phyloP scores from a whole-genome alignment of 2,329 filamentous ascomycete genomes.

The Aspergillus ibericus region DNA sequence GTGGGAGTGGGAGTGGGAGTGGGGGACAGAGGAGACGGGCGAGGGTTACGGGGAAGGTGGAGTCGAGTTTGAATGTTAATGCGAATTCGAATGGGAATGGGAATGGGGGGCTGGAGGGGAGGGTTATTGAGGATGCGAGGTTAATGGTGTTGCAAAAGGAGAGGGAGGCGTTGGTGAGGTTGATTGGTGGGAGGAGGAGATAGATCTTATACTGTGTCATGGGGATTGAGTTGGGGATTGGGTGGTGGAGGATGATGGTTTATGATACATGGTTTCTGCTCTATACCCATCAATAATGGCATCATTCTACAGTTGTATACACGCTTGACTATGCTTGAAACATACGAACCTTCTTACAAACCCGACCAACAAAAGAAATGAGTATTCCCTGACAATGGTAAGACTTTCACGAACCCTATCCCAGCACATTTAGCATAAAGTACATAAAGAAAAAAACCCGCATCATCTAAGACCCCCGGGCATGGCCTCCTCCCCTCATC shows the following conservation, averaged over 20 bases:
- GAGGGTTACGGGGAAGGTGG: slow-evolving; percentile 22
- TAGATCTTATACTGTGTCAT: neutral
- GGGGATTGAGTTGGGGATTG: neutral
- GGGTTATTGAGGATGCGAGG: slow-evolving; percentile 62
- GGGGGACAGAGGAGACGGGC: slow-evolving; percentile 33
- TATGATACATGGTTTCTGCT: neutral
- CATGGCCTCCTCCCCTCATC: slow-evolving; percentile 46
- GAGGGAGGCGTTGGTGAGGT: slow-evolving; percentile 64
- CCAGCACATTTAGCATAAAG: slow-evolving; percentile 13
- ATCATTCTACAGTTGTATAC: too few species aligned
- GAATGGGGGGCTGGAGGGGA: slow-evolving; percentile 48
- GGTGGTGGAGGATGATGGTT: neutral
- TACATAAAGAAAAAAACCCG: slow-evolving; percentile 17
- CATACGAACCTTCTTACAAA: too few species aligned
- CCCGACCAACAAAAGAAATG: too few species aligned
- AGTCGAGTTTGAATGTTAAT: slow-evolving; percentile 9
- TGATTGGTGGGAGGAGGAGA: slow-evolving; percentile 52
- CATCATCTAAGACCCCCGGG: slow-evolving; percentile 27
- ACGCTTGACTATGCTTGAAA: too few species aligned
- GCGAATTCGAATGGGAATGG: slow-evolving; percentile 16
- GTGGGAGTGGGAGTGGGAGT: slow-evolving; percentile 53
- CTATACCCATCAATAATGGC: neutral
- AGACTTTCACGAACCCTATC: neutral
- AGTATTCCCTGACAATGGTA: neutral
- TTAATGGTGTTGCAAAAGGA: slow-evolving; percentile 66